Conservation (phyloP, 169 alveolate species). For the Babesia microti region DNA sequence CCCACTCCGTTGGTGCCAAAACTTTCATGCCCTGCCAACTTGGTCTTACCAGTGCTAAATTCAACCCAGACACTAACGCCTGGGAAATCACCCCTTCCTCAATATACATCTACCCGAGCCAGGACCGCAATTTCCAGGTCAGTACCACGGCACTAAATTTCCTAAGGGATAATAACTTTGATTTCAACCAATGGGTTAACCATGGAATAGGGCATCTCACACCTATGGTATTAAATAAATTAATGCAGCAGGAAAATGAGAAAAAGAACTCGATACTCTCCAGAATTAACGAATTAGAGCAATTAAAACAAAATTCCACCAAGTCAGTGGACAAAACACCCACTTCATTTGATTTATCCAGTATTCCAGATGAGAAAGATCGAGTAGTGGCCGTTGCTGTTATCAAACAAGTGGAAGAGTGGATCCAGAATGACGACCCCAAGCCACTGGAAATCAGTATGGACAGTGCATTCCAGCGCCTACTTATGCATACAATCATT, state of each 20-base stretch:
- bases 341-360: conserved; percentile 8
- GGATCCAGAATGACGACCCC: conserved; percentile 17
- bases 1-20: conserved; percentile 72
- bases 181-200: conserved; percentile 70
- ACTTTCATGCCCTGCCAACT: conserved; percentile 72
- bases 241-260: conserved; percentile 57
- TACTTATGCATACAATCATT: conserved; percentile 69
- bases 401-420: conserved; percentile 28
- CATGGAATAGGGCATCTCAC: conserved; percentile 65
- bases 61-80: conserved; percentile 5
- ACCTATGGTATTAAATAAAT: conserved; percentile 32
- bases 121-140: conserved; percentile 56
- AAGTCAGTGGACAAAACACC: background rate
- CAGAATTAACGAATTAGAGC: conserved; percentile 39
- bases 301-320: conserved; percentile 9
- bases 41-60: conserved; percentile 69
- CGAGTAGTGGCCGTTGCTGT: conserved; percentile 44
- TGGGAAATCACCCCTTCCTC: conserved; percentile 74
- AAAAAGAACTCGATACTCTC: conserved; percentile 35
- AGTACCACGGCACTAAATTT: conserved; percentile 61
- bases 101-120: conserved; percentile 63
- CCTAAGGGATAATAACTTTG: conserved; percentile 68
- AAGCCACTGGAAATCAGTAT: conserved; percentile 62
- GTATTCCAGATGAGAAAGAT: conserved; percentile 52
- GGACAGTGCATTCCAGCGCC: conserved; percentile 70